phyloP scores from a whole-genome alignment of 208 protist species.

The Borovskyia barvae region DNA sequence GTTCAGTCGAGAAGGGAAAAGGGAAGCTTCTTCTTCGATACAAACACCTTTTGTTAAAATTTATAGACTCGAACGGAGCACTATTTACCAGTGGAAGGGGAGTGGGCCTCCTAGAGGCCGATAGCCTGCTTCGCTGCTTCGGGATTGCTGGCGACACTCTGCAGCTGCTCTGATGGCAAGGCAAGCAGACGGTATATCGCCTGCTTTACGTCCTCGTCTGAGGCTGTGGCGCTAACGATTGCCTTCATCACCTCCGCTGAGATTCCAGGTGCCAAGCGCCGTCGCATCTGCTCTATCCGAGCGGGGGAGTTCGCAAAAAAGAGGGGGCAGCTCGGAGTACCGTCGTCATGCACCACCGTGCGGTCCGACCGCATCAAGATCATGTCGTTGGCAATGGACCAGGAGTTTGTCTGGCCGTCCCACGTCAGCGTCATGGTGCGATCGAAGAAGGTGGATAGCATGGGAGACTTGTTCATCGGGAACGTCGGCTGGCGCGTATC shows the following conservation, averaged over 20 bases:
- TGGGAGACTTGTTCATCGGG: conserved; percentile 34
- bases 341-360: conserved; percentile 56
- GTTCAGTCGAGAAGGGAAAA: too few relatives aligned
- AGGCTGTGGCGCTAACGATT: conserved; percentile 35
- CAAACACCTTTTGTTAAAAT: too few relatives aligned
- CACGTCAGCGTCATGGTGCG: conserved; percentile 63
- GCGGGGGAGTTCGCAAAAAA: conserved; percentile 65
- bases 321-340: conserved; percentile 39
- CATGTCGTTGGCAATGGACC: conserved; percentile 80
- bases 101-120: conserved; percentile 6
- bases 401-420: conserved; percentile 30
- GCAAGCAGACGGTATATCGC: conserved; percentile 24
- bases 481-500: conserved; percentile 38
- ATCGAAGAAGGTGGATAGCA: conserved; percentile 74
- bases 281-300: conserved; percentile 64
- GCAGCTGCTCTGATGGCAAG: conserved; percentile 45
- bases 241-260: conserved; percentile 52
- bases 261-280: conserved; percentile 42
- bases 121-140: conserved; percentile 34
- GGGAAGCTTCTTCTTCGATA: too few relatives aligned
- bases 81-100: too few relatives aligned
- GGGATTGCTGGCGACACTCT: conserved; percentile 25
- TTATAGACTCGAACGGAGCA: too few relatives aligned
- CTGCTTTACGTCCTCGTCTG: conserved; percentile 47
- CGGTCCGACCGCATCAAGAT: conserved; percentile 76